phyloP scores from a whole-genome alignment of 306 rosid species.

The Datisca glomerata region DNA sequence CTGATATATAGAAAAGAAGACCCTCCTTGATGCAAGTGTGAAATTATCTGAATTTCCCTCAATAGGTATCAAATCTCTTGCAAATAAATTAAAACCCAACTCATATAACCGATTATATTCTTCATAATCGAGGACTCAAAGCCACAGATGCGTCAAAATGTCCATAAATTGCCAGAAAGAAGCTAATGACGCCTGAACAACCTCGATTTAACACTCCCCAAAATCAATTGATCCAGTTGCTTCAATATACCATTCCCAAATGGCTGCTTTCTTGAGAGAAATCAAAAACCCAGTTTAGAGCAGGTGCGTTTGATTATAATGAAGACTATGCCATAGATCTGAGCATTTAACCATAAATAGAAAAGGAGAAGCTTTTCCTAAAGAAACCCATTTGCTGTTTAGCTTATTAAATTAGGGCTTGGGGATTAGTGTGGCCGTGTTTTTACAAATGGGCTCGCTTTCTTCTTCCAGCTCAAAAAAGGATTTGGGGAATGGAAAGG shows the following conservation, averaged over 20 bases:
- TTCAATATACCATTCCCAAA: background rate
- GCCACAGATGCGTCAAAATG: background rate
- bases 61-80: background rate
- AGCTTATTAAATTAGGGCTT: background rate
- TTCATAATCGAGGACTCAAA: background rate
- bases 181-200: too few relatives aligned
- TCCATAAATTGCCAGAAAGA: background rate
- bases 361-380: background rate
- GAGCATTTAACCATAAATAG: background rate
- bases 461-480: background rate
- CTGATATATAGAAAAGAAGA: too few relatives aligned
- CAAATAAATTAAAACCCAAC: too few relatives aligned
- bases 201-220: too few relatives aligned
- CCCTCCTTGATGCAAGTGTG: too few relatives aligned
- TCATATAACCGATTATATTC: too few relatives aligned
- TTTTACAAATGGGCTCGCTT: background rate
- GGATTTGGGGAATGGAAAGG: too few relatives aligned
- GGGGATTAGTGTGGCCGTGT: background rate
- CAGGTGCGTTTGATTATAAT: background rate
- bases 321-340: background rate
- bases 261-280: background rate
- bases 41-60: too few relatives aligned
- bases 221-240: too few relatives aligned
- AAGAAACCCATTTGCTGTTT: background rate
- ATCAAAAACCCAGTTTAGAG: background rate